A percentile compares a stretch with the other conserved stretches of the same genome.
Evolutionary conservation across 768 basidiomycete genomes (phyloP).

Genomic region (Coprinopsis strossmayeri): DNA sequence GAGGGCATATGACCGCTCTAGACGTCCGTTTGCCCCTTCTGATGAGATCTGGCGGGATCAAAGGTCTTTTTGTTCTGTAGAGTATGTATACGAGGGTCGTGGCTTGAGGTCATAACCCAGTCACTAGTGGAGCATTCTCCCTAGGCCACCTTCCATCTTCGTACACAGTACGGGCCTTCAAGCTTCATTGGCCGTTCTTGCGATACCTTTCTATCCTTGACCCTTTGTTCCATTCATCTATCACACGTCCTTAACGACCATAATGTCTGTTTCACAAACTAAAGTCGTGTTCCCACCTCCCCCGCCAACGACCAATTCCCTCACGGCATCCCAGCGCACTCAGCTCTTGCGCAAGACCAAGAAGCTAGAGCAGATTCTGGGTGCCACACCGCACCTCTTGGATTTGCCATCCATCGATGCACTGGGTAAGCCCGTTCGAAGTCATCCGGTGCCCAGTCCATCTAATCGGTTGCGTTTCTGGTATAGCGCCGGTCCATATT

Average conservation of each 20-base stretch:
- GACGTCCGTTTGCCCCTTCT: no score
- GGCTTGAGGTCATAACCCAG: no score
- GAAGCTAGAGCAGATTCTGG: slow-evolving; percentile 55
- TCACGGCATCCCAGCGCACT: slow-evolving; percentile 44
- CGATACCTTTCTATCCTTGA: not conserved
- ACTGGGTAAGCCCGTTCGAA: slow-evolving; percentile 16
- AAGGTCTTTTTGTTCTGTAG: no score
- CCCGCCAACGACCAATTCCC: slow-evolving; percentile 53
- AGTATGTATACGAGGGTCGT: no score
- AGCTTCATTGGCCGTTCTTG: no score
- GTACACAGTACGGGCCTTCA: no score
- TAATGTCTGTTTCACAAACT: slow-evolving; percentile 12
- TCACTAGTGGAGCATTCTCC: no score
- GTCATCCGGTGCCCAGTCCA: not conserved
- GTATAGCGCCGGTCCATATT: slow-evolving; percentile 18
- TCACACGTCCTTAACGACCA: slow-evolving; percentile 7
- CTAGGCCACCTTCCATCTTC: no score
- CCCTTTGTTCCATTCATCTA: not conserved
- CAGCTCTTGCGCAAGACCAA: slow-evolving; percentile 51
- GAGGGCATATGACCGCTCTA: no score
- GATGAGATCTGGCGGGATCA: no score
- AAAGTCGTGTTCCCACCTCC: slow-evolving; percentile 39
- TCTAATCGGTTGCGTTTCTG: slow-evolving; percentile 2
- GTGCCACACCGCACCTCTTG: slow-evolving; percentile 51
- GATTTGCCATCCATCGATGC: slow-evolving; percentile 23